Evolutionary conservation across 805 yeast genomes (phyloP), one percentile per base, ranked within the genome.

Genomic region (Yarrowia alimentaria): DNA sequence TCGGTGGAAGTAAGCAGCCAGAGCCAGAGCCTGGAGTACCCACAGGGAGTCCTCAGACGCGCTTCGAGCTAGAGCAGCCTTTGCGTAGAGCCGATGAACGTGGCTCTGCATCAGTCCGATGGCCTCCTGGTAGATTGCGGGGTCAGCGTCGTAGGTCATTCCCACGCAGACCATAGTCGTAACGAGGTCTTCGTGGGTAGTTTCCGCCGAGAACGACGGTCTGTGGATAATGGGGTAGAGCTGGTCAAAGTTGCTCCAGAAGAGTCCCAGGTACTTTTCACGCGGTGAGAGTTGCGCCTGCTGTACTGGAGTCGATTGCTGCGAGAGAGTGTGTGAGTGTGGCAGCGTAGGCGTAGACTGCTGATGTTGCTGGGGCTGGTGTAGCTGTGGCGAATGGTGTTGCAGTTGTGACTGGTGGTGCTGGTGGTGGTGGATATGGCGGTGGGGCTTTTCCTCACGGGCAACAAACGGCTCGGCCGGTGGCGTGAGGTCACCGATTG

Each of bases 171-270:
- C 57, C 58, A 64, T 64, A 9, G 61, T 55, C 24, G 60, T 52
- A 21, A 64, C 47, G 38, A 64, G 53, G 8, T 54, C 57, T 10
- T 61, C 55, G 18, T 57, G 57, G 19, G 59, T 51, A 3, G 51
- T 55, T 7, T 54, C 49, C 1, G 67, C 56, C 38, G 51, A 37
- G 42, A 68, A 68, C 1, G 71, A 65, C 0, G 71, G 61, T 12
- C 61, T 58, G 55, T 72, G 76, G 10, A 72, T 60, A 9, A 72
- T 62, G 1, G 76, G 76, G 54, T 64, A 72, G 19, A 63, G 59
- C 9, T 65, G 56, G 54, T 64, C 67, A 52, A 71, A 71, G 33
- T 62, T 58, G 5, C 55, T 54, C 75, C 75, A 73, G 54, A 61
- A 70, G 8, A 58, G 58, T 9, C 57, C 55, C 8, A 68, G 43